Conservation (phyloP, 2,329 filamentous ascomycete species). For the Neopestalotiopsis sp. region DNA sequence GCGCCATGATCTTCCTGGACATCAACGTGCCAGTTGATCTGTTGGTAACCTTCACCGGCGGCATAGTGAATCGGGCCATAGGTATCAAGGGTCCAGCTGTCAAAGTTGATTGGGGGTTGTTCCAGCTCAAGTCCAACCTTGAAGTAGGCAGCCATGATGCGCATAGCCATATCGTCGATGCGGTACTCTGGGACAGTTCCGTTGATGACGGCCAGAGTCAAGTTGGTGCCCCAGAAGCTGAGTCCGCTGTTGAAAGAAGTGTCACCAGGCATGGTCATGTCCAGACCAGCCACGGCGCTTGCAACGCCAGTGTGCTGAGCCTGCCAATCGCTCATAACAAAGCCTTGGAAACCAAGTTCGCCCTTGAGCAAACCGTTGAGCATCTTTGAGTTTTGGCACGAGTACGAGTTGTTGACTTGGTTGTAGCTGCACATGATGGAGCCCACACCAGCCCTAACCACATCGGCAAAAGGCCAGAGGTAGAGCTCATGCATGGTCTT, state of each 20-base stretch:
- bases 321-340: conserved; percentile 81
- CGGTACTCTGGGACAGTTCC: conserved; percentile 87
- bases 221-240: conserved; percentile 83
- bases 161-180: conserved; percentile 88
- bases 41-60: conserved; percentile 64
- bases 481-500: conserved; percentile 78
- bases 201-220: conserved; percentile 87
- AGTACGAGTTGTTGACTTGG: conserved; percentile 80
- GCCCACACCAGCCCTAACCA: conserved; percentile 69
- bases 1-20: conserved; percentile 77
- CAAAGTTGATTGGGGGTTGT: conserved; percentile 74
- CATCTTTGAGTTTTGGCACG: conserved; percentile 78
- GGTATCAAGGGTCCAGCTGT: conserved; percentile 83
- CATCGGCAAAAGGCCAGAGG: conserved; percentile 79
- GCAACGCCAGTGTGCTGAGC: conserved; percentile 74
- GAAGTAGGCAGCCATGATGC: conserved; percentile 76
- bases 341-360: conserved; percentile 82
- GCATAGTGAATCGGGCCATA: conserved; percentile 71
- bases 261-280: conserved; percentile 92
- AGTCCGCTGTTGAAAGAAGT: conserved; percentile 73
- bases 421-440: conserved; percentile 74
- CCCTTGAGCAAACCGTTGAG: conserved; percentile 79
- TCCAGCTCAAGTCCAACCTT: conserved; percentile 63
- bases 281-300: conserved; percentile 73
- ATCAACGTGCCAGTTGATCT: conserved; percentile 82